A percentile compares a stretch with the other conserved stretches of the same genome.
Evolutionary conservation across 1,139 yeast species (phyloP).

Genomic region (Blastobotrys illinoisensis): DNA sequence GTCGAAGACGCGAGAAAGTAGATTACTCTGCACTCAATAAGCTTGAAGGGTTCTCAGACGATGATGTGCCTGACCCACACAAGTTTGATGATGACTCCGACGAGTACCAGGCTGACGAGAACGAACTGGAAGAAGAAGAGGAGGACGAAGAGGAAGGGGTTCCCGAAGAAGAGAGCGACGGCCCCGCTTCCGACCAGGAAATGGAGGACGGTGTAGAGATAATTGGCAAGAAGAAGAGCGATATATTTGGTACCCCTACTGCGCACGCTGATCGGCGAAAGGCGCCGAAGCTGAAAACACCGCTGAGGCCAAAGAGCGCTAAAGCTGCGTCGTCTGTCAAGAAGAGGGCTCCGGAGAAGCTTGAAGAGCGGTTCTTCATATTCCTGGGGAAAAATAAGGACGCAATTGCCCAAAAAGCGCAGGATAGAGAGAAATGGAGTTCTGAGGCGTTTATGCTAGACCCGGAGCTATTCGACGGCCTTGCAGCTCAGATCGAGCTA

Average conservation of each 20-base stretch:
- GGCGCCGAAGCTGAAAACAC: background rate
- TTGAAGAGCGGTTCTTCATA: slow-evolving; percentile 19
- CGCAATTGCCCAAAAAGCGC: slow-evolving; percentile 15
- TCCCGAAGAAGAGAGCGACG: slow-evolving; percentile 7
- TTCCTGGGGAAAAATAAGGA: slow-evolving; percentile 20
- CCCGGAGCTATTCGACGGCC: slow-evolving; percentile 12
- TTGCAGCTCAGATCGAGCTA: slow-evolving; percentile 3
- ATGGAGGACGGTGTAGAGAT: slow-evolving; percentile 1
- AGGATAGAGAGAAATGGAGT: slow-evolving; percentile 21
- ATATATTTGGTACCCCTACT: background rate
- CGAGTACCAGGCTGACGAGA: slow-evolving; percentile 19
- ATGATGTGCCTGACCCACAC: slow-evolving; percentile 10
- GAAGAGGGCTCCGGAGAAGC: slow-evolving; percentile 13
- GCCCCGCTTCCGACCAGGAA: slow-evolving; percentile 2
- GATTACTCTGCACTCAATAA: slow-evolving; percentile 23
- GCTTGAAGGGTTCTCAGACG: slow-evolving; percentile 20
- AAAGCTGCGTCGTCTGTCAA: background rate
- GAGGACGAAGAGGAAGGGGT: slow-evolving; percentile 16
- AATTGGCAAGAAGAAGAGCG: background rate
- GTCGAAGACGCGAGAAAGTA: slow-evolving; percentile 19
- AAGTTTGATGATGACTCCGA: slow-evolving; percentile 20
- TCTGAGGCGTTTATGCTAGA: slow-evolving; percentile 17
- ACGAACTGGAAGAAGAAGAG: slow-evolving; percentile 13
- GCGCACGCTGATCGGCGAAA: background rate
- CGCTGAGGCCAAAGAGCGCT: background rate